Conservation (phyloP, 177 flowering plant species). For the Vitis hybrid region DNA sequence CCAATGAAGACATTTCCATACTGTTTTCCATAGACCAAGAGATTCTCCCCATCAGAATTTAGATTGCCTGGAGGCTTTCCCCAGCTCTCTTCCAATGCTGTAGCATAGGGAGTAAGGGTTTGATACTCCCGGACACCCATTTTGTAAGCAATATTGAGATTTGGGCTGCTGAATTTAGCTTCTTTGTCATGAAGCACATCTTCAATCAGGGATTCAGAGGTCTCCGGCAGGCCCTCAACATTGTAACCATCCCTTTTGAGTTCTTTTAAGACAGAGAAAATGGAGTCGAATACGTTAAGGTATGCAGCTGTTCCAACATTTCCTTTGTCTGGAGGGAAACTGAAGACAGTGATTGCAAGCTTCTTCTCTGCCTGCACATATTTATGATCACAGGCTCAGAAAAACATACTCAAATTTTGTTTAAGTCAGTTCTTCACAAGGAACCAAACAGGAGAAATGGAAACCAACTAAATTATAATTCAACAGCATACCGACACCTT, state of each 20-base stretch:
- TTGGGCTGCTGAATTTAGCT: constrained; percentile 98
- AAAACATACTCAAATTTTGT: not conserved
- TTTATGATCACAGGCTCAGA: not conserved
- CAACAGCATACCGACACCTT: too few relatives aligned
- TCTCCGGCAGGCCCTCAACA: constrained; percentile 89
- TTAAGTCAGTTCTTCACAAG: too few relatives aligned
- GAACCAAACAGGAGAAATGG: too few relatives aligned
- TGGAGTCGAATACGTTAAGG: constrained; percentile 92
- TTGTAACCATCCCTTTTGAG: constrained; percentile 75
- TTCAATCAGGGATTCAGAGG: constrained; percentile 78
- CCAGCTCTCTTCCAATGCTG: constrained; percentile 93
- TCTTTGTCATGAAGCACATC: constrained; percentile 96
- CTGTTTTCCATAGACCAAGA: constrained; percentile 92
- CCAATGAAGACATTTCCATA: constrained; percentile 98
- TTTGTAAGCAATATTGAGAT: constrained; percentile 91
- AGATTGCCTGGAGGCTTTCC: constrained; percentile 97
- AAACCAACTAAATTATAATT: too few relatives aligned
- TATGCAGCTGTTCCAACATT: constrained; percentile 98
- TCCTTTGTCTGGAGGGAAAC: constrained; percentile 99
- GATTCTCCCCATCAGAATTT: constrained; percentile 95
- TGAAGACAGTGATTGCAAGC: constrained; percentile 96
- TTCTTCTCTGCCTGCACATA: constrained; percentile 81
- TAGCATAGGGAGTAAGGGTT: constrained; percentile 76
- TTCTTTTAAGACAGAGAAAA: constrained; percentile 82
- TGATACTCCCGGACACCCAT: constrained; percentile 93